Evolutionary conservation across 2,329 filamentous ascomycete genomes (phyloP), one percentile per base, ranked within the genome.

Genomic region (Dactylellina drechsleri): DNA sequence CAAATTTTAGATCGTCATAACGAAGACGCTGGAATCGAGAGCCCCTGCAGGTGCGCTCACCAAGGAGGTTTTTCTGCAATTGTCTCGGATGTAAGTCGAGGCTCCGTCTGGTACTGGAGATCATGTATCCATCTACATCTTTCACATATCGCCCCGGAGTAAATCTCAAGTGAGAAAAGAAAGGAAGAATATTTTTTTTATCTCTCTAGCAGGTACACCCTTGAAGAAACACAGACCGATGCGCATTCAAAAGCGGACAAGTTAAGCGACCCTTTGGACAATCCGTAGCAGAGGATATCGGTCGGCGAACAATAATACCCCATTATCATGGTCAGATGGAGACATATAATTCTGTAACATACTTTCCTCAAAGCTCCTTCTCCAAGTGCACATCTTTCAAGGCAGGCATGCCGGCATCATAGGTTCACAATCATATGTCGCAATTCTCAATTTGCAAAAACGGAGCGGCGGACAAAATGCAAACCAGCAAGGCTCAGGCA

Each of bases 31-130:
- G 57, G 20, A 59, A 68, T 64, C 58, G 60, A 36, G 31, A 36
- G 64, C 71, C 71, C 71, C 71, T 75, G 71, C 71, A 75, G 71
- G 71, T 67, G 71, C 64, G 58, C 70, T 75, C 70, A 67, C 57
- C 70, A 53, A 50, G 16, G 52, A 64, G 50, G 40, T 18, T 45
- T 23, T 59, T 58, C 59, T 59, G 26, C 18, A 26, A 26, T 15
- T 74, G 64, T 75, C 64, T 68, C 71, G 71, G 71, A 68, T 75
- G 71, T 68, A 75, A 41, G 59, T 75, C 50, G 64, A 64, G 43
- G 36, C 52, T 54, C 57, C 50, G 58, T 57, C 56, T 41, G 57
- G 61, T 72, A 52, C 57, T 23, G 57, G 7, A 28, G 16, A n/a
- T 13, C 12, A 53, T 62, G 49, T 53, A 65, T 71, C 59, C 59